Evolutionary conservation across 306 rosid genomes (phyloP), one percentile per base, ranked within the genome.

Genomic region (Erythrophleum fordii): DNA sequence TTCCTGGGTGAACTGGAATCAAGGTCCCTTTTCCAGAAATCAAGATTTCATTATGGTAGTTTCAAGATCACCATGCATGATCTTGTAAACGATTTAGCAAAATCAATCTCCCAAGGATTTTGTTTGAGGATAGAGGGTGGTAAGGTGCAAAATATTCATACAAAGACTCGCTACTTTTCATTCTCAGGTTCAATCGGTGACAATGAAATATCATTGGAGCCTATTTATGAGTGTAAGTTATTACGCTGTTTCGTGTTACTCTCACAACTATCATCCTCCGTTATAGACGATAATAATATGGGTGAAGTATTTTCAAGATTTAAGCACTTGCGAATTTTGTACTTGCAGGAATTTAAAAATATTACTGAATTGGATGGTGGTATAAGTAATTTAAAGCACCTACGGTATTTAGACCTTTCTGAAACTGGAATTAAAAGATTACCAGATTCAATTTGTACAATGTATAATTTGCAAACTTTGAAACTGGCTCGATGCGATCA

Each of bases 321-420:
- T 34, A 64, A 17, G 13, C 5, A 34, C 20, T 31, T 64, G 46
- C 46, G 46, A 2, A 64, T 64, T 64, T 64, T 34, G 28, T 1
- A 1, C 10, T 52, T 18, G 45, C 2, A 8, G 8, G 7, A 20
- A 13, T 9, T 3, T 59, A 3, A 59, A 9, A 20, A 26, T 41
- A 31, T 75, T 28, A 60, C 11, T 18, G 56, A 75, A n/a, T 42
- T 75, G 25, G 2, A 10, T 39, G 37, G 0, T 75, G 4, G 2
- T 14, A 5, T 75, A 7, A 11, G 17, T 3, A 44, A 41, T 17
- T 58, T 75, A 8, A 42, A 39, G 42, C 59, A 41, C 46, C 16
- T 75, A 5, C 79, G 59, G 10, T 75, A 59, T 61, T 34, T 64
- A n/a, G 8, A 76, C 18, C 41, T 28, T 28, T 29, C 45, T 60